Percentiles rank a stretch among this genome's conserved stretches.
Conservation (phyloP, 257 asterid genomes). For the Jaltomata sinuosa region DNA sequence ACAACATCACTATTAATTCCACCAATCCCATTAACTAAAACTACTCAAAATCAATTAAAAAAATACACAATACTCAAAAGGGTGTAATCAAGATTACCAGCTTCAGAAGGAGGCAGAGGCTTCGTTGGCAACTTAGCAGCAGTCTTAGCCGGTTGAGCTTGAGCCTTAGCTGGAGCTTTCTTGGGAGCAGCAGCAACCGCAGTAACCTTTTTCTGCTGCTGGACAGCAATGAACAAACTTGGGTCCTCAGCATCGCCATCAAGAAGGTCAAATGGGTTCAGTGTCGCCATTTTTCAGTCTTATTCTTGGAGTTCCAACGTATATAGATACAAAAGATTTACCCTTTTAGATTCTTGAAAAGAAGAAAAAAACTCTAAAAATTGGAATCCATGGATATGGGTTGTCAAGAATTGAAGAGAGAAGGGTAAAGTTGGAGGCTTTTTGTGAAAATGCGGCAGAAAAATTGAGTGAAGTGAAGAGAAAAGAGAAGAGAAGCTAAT, state of each 20-base stretch:
- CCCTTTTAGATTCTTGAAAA: not conserved
- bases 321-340: not conserved
- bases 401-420: not conserved
- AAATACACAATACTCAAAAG: not conserved
- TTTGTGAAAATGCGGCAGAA: constrained; percentile 23
- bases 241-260: constrained; percentile 61
- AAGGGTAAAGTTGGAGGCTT: too few relatives aligned
- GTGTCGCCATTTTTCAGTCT: constrained; percentile 25
- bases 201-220: constrained; percentile 22
- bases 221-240: constrained; percentile 40
- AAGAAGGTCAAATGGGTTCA: constrained; percentile 51
- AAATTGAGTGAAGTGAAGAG: not conserved
- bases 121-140: constrained; percentile 46
- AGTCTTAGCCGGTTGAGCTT: constrained; percentile 24
- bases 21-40: not conserved
- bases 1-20: not conserved
- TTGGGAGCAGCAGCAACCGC: constrained; percentile 16
- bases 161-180: constrained; percentile 26
- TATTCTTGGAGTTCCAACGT: not conserved
- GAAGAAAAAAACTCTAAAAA: not conserved
- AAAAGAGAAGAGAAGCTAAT: too few relatives aligned
- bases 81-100: constrained; percentile 27
- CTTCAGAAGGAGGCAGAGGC: constrained; percentile 56
- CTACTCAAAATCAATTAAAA: not conserved
- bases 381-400: constrained; percentile 17